Evolutionary conservation across 1,139 yeast species (phyloP), one percentile per base, ranked within the genome.

Genomic region (Zygosaccharomyces pseudobailii): DNA sequence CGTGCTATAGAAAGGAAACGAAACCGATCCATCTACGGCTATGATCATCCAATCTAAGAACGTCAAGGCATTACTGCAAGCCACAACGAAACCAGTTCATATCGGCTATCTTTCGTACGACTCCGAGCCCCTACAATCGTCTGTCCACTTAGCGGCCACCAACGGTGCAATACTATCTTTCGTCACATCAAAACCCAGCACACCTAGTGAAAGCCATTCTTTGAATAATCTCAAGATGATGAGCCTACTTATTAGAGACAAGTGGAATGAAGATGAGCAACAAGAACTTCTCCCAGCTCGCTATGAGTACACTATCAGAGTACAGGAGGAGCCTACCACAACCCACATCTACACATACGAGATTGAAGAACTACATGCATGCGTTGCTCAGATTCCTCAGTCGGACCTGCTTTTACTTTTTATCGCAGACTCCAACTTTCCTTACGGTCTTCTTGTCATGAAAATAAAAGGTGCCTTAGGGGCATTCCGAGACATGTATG

Each of bases 221-320:
- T 23, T 55, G 5, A 63, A 58, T 40, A 62, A 62, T 42, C 44
- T 64, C 32, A 62, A 59, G 47, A 62, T 64, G 62, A 62, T 63
- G 65, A 55, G 62, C 30, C 44, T 64, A n/a, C 51, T 64, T 22
- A 55, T 59, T 25, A 61, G 59, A 45, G 68, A 64, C 46, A 64
- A 62, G 46, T 64, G 67, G 67, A 44, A 49, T 5, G 65, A 60
- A 34, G 66, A 62, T 44, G 59, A 62, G 43, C 39, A 39, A 6
- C 52, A 55, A n/a, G 31, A 28, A 3, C 33, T 21, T 20, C 27
- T 22, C 8, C 40, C 19, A 4, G 19, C 40, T 8, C 33, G 32
- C 31, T 50, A 43, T 36, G 51, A 47, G 3, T 47, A 33, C 5
- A 36, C 51, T 13, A 37, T 31, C 2, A 41, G 32, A 8, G 36